Evolutionary conservation across 2,329 filamentous ascomycete genomes (phyloP), one percentile per base, ranked within the genome.

Genomic region (Trichoderma atroviride): DNA sequence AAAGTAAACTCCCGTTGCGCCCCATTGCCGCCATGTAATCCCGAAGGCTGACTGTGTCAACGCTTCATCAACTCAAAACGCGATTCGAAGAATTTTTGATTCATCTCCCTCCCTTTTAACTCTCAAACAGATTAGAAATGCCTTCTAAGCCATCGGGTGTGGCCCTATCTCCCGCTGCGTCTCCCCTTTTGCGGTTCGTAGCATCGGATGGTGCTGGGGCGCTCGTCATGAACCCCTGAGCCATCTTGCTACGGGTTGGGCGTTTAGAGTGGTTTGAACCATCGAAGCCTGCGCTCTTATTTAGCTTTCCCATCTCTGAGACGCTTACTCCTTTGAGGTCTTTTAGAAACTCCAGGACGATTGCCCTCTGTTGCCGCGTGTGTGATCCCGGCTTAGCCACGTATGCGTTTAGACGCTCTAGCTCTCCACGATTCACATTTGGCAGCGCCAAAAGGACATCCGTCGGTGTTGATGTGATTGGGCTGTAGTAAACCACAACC

Each of bases 241-340:
- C 87, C 88, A 91, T 85, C 76, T 85, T 86, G 76, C 71, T 79
- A 59, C 79, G 77, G 40, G 72, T 72, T 16, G 71, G 72, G 50
- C 73, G 75, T 70, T 78, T 79, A 31, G 72, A 69, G 52, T 74
- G 74, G 7, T 69, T 62, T n/a, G 75, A 69, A 29, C 63, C 72
- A 7, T 75, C 76, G 35, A 82, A 76, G 16, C 81, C 81, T 14
- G 80, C 80, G 57, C 82, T 85, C 78, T 88, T 88, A 63, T 81
- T 84, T 7, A 99, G 89, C 79, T 93, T 96, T 31, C 96, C 96
- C 83, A 96, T 92, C 80, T 99, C 96, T 9, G 94, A 92, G 68
- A 99, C 92, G 74, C 94, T 95, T 6, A 98, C 90, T 0, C 96
- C 96, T 73, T 97, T 90, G 7, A 99, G 85, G 55, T 94, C 91